Evolutionary conservation across 2,329 filamentous ascomycete species (phyloP).

Genomic region (Fusarium caatingaense): DNA sequence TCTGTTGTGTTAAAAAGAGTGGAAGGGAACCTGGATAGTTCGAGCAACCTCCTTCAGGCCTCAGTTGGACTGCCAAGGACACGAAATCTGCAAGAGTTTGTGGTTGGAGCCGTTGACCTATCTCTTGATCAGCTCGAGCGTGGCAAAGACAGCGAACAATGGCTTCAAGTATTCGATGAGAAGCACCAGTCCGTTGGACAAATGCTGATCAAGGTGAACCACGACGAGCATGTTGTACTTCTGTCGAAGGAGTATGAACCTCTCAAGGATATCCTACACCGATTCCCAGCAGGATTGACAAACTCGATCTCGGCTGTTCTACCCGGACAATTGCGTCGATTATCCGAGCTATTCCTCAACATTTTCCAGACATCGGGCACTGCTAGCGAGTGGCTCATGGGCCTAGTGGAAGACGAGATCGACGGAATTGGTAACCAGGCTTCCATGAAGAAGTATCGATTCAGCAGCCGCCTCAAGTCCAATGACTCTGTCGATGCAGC

Average conservation of each 20-base stretch:
- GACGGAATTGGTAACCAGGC: conserved; percentile 89
- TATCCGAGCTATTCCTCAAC: conserved; percentile 89
- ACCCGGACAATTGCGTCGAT: conserved; percentile 78
- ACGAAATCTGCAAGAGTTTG: conserved; percentile 60
- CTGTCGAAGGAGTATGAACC: conserved; percentile 86
- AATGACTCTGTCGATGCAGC: conserved; percentile 73
- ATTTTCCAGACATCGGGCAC: conserved; percentile 94
- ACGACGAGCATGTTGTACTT: conserved; percentile 91
- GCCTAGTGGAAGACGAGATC: conserved; percentile 95
- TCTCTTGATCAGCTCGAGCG: conserved; percentile 81
- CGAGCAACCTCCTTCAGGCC: conserved; percentile 49
- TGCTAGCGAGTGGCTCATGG: conserved; percentile 89
- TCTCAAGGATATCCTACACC: conserved; percentile 84
- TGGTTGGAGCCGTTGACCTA: conserved; percentile 82
- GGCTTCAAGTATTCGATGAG: conserved; percentile 85
- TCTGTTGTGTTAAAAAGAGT: conserved; percentile 78
- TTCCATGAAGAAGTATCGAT: conserved; percentile 77
- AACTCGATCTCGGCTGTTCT: conserved; percentile 84
- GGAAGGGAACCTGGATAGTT: conserved; percentile 61
- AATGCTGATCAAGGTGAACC: conserved; percentile 83
- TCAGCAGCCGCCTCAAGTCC: conserved; percentile 76
- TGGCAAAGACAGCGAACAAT: conserved; percentile 84
- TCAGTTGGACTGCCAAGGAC: conserved; percentile 51
- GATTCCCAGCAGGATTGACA: conserved; percentile 85
- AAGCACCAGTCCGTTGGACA: conserved; percentile 82